Evolutionary conservation across 2,329 filamentous ascomycete genomes (phyloP).

Genomic region (Chaetothyriales sp.): DNA sequence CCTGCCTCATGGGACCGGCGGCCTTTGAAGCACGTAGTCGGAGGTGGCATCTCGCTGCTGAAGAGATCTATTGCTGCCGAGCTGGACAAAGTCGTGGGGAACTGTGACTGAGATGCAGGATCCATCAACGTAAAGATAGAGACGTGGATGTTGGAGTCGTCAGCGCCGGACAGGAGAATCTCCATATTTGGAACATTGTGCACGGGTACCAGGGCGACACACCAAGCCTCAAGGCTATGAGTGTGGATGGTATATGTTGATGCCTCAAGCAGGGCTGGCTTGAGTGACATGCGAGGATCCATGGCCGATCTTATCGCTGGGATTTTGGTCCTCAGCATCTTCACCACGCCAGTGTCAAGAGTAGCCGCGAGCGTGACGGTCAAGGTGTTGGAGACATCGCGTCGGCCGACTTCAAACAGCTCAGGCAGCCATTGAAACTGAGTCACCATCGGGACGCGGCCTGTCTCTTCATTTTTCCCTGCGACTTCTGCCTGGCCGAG

Average conservation of each 20-base stretch:
- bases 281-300: slow-evolving; percentile 2
- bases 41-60: not conserved
- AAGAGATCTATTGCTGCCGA: slow-evolving; percentile 1
- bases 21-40: slow-evolving; percentile 26
- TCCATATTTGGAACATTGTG: slow-evolving; percentile 36
- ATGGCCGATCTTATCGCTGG: slow-evolving; percentile 23
- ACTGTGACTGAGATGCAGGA: slow-evolving; percentile 11
- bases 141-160: slow-evolving; percentile 47
- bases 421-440: slow-evolving; percentile 14
- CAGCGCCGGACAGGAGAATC: slow-evolving; percentile 45
- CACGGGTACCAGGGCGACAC: slow-evolving; percentile 29
- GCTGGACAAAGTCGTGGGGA: slow-evolving; percentile 5
- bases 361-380: slow-evolving; percentile 18
- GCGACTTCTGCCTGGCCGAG: slow-evolving; percentile 12
- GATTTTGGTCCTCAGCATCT: slow-evolving; percentile 15
- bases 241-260: slow-evolving; percentile 20
- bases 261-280: slow-evolving; percentile 9
- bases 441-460: slow-evolving; percentile 9
- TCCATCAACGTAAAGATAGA: slow-evolving; percentile 16
- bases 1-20: slow-evolving; percentile 55
- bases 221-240: slow-evolving; percentile 55
- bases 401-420: not conserved
- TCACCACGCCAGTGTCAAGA: slow-evolving; percentile 24
- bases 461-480: slow-evolving; percentile 5
- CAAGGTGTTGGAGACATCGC: not conserved